phyloP scores from a whole-genome alignment of 2,329 filamentous ascomycete genomes.

The Nemania sp. region DNA sequence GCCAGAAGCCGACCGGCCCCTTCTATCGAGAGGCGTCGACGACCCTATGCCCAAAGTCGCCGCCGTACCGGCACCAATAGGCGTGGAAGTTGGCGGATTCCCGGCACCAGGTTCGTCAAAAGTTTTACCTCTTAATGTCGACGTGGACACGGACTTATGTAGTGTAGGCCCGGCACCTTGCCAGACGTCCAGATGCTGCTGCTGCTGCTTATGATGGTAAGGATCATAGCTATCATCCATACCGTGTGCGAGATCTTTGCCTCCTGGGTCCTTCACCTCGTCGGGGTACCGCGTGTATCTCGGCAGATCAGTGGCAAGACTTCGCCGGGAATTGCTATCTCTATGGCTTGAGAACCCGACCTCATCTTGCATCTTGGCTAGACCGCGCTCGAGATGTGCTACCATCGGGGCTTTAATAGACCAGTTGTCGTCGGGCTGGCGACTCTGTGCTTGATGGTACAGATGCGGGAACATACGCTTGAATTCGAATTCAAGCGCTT shows the following conservation, averaged over 20 bases:
- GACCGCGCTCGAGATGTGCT: conserved; percentile 51
- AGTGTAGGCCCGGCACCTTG: conserved; percentile 1
- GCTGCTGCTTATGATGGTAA: conserved; percentile 7
- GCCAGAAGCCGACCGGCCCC: conserved; percentile 21
- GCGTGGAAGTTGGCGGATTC: not conserved
- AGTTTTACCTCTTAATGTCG: conserved; percentile 16
- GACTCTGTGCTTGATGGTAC: conserved; percentile 47
- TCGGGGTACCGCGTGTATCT: conserved; percentile 17
- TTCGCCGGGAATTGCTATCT: conserved; percentile 4
- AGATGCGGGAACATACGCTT: conserved; percentile 49
- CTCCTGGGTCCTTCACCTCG: not conserved
- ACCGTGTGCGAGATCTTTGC: conserved; percentile 4
- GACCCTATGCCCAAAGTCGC: not conserved
- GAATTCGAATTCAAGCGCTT: conserved; percentile 54
- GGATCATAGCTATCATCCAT: conserved; percentile 3
- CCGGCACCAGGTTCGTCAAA: conserved; percentile 19
- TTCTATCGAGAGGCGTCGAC: conserved; percentile 24
- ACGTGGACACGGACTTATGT: conserved; percentile 15
- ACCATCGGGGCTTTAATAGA: conserved; percentile 52
- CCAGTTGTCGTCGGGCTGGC: conserved; percentile 44
- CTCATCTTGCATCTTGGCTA: conserved; percentile 49
- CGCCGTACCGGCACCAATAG: conserved; percentile 11
- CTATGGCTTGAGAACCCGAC: conserved; percentile 1
- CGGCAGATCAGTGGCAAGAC: conserved; percentile 12
- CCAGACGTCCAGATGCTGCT: conserved; percentile 2